phyloP scores from a whole-genome alignment of 2,329 filamentous ascomycete genomes.

The Phialemonium atrogriseum region DNA sequence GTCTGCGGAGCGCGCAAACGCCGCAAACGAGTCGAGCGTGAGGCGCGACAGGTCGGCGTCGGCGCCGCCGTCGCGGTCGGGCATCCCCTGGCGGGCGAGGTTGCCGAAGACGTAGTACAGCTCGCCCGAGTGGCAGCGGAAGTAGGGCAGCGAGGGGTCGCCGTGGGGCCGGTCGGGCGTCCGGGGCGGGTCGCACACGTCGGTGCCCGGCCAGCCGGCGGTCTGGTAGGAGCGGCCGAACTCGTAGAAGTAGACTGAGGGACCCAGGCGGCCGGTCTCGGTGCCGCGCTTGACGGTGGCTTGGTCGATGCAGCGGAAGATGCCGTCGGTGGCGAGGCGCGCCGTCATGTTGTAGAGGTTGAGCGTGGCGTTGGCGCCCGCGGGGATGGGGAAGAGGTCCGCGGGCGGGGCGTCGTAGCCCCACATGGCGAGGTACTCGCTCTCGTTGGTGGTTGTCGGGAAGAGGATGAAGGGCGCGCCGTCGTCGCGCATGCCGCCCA shows the following conservation, averaged over 20 bases:
- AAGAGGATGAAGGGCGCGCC: conserved; percentile 45
- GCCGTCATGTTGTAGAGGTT: conserved; percentile 47
- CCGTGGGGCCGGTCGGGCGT: conserved; percentile 25
- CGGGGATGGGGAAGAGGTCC: conserved; percentile 40
- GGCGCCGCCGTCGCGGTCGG: conserved; percentile 36
- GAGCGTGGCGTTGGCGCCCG: conserved; percentile 38
- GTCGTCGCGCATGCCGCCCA: conserved; percentile 46
- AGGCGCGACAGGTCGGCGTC: conserved; percentile 25
- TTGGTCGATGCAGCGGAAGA: conserved; percentile 52
- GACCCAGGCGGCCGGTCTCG: conserved; percentile 32
- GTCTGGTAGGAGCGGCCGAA: conserved; percentile 48
- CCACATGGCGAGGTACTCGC: conserved; percentile 22
- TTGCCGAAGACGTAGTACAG: conserved; percentile 46
- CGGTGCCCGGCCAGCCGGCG: conserved; percentile 43
- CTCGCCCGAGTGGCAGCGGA: conserved; percentile 50
- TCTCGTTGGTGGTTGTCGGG: conserved; percentile 25
- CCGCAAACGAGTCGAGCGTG: conserved; percentile 39
- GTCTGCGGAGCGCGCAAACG: conserved; percentile 40
- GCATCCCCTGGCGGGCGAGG: conserved; percentile 28
- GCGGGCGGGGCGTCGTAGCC: conserved; percentile 22
- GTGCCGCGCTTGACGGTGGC: conserved; percentile 46
- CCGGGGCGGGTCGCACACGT: conserved; percentile 35
- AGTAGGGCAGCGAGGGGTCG: conserved; percentile 35
- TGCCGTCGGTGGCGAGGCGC: conserved; percentile 47
- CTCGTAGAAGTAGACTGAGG: conserved; percentile 48